phyloP scores from a whole-genome alignment of 2,329 filamentous ascomycete species.

The Stagonosporopsis rhizophila region DNA sequence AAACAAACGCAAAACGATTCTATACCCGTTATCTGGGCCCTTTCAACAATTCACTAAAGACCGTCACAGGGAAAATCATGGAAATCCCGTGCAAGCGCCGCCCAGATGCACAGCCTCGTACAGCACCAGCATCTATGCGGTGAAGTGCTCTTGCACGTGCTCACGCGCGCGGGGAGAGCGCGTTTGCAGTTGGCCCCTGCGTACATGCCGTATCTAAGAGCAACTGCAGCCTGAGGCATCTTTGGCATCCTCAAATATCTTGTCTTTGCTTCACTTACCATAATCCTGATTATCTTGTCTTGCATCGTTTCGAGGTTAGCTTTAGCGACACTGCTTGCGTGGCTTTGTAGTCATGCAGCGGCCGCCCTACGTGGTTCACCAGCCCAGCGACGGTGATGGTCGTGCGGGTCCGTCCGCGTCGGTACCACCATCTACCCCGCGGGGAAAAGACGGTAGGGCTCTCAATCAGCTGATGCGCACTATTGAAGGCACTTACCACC shows the following conservation, averaged over 20 bases:
- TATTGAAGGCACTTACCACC: no score
- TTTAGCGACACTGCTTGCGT: no score
- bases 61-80: not conserved
- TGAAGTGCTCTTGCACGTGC: conserved; percentile 9
- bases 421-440: conserved; percentile 25
- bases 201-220: conserved; percentile 11
- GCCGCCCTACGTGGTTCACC: conserved; percentile 10
- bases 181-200: conserved; percentile 13
- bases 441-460: conserved; percentile 17
- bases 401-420: conserved; percentile 15
- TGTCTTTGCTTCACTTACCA: no score
- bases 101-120: not conserved
- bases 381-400: not conserved
- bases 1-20: not conserved
- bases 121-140: not conserved
- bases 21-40: not conserved
- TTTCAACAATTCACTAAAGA: not conserved
- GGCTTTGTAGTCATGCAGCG: conserved; percentile 15
- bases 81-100: not conserved
- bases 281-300: no score
- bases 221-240: conserved; percentile 40
- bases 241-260: no score
- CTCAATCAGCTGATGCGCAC: no score
- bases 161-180: conserved; percentile 5
- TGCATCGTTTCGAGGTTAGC: no score